Evolutionary conservation across 805 yeast genomes (phyloP).

Genomic region (Cyberlindnera maritima): DNA sequence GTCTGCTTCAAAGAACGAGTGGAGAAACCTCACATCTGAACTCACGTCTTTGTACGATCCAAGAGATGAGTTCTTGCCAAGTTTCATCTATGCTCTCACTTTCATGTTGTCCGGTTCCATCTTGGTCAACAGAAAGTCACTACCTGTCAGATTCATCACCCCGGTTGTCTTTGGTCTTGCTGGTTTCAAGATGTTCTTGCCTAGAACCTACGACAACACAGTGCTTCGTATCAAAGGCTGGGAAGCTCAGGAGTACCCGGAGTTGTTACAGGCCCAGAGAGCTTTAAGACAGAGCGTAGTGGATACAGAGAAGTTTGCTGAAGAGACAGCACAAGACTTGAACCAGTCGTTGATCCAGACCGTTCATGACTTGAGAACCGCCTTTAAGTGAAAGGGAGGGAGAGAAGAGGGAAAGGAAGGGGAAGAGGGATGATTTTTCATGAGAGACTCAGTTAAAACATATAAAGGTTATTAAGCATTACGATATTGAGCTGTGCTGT

Average conservation of each 20-base stretch:
- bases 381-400: slow-evolving; percentile 5
- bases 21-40: slow-evolving; percentile 14
- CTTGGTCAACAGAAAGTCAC: slow-evolving; percentile 42
- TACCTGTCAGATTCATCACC: slow-evolving; percentile 48
- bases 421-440: not conserved
- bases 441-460: not conserved
- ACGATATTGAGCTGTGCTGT: not conserved
- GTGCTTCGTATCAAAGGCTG: slow-evolving; percentile 25
- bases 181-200: slow-evolving; percentile 46
- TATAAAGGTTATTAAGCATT: not conserved
- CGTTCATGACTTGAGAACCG: slow-evolving; percentile 23
- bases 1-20: slow-evolving; percentile 26
- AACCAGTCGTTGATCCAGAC: slow-evolving; percentile 19
- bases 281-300: slow-evolving; percentile 18
- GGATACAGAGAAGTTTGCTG: slow-evolving; percentile 18
- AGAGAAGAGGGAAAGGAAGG: too few relatives aligned
- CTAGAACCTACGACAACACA: slow-evolving; percentile 42
- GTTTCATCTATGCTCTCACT: slow-evolving; percentile 51
- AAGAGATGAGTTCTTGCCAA: slow-evolving; percentile 42
- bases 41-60: slow-evolving; percentile 27
- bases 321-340: slow-evolving; percentile 3
- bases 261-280: slow-evolving; percentile 30
- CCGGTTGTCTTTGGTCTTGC: slow-evolving; percentile 50
- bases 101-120: slow-evolving; percentile 57
- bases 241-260: slow-evolving; percentile 38